phyloP scores from a whole-genome alignment of 495 filamentous ascomycete species.

The Talaromyces ruber region DNA sequence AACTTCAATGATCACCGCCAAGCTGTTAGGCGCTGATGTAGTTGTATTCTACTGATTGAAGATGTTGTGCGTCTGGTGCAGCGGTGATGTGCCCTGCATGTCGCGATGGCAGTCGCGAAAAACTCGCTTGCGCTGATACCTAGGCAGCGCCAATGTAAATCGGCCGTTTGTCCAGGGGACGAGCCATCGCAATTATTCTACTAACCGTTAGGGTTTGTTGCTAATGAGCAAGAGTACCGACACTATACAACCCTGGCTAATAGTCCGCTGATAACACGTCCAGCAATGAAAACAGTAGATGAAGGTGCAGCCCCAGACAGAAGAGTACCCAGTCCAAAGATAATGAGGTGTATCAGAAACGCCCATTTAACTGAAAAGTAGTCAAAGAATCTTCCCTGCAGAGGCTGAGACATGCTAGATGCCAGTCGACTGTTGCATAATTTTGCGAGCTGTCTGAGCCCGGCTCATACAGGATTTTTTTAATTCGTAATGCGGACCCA shows the following conservation, averaged over 20 bases:
- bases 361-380: slow-evolving; percentile 8
- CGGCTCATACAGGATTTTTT: background rate
- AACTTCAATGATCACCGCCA: too few species aligned
- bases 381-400: slow-evolving; percentile 7
- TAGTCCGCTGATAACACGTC: slow-evolving; percentile 51
- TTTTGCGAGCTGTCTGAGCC: background rate
- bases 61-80: too few species aligned
- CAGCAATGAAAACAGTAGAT: slow-evolving; percentile 64
- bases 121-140: background rate
- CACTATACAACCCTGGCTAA: background rate
- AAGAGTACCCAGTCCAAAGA: slow-evolving; percentile 62
- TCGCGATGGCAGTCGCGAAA: background rate
- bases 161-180: background rate
- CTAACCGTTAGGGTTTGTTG: background rate
- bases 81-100: too few species aligned
- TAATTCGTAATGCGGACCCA: slow-evolving; percentile 20
- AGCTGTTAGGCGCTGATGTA: too few species aligned
- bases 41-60: too few species aligned
- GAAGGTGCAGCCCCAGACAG: slow-evolving; percentile 66
- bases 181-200: background rate
- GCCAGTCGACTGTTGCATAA: background rate
- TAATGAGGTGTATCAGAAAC: slow-evolving; percentile 11
- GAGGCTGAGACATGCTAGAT: slow-evolving; percentile 8
- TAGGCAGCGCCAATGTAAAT: background rate
- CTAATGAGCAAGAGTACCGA: background rate